These are phyloP conservation scores for Aurantiochytrium sp. DNA, from an alignment of 108 stramenopile species.

Conservation along the genomic window DNA sequence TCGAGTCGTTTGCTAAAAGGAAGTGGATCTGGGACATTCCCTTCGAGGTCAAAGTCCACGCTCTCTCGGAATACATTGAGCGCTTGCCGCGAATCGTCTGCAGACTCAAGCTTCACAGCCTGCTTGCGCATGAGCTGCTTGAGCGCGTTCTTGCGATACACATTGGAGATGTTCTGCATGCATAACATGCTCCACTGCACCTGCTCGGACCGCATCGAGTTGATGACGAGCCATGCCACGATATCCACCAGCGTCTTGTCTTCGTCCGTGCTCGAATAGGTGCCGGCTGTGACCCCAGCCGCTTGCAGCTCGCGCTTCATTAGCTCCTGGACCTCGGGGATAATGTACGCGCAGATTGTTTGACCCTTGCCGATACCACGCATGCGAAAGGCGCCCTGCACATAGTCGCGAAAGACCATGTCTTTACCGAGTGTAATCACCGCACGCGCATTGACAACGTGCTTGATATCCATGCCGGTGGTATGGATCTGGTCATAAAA, in stretches of 20 bases:
- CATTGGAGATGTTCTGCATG: conserved; percentile 27
- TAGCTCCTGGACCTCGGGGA: conserved; percentile 23
- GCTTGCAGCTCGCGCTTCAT: conserved; percentile 25
- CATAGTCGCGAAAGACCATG: conserved; percentile 25
- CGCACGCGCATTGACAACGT: conserved; percentile 14
- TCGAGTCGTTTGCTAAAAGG: conserved; percentile 11
- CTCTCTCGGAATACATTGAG: conserved; percentile 21
- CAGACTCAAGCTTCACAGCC: background rate
- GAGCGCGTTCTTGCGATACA: conserved; percentile 24
- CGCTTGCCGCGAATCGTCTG: background rate
- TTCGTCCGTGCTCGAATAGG: background rate
- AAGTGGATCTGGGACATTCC: conserved; percentile 16
- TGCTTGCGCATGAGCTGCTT: background rate
- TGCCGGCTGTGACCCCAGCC: background rate
- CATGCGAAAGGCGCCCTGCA: conserved; percentile 30
- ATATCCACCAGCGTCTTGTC: conserved; percentile 3
- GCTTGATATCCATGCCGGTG: conserved; percentile 42
- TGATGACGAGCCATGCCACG: conserved; percentile 25
- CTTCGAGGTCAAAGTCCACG: conserved; percentile 25
- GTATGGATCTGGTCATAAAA: conserved; percentile 59
- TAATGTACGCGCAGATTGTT: background rate
- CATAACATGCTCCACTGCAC: conserved; percentile 21
- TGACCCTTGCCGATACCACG: conserved; percentile 26
- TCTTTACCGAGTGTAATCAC: conserved; percentile 30
- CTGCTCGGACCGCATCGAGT: conserved; percentile 24